Conservation (phyloP, 73 alveolate genomes). For the Diophrys appendiculata region DNA sequence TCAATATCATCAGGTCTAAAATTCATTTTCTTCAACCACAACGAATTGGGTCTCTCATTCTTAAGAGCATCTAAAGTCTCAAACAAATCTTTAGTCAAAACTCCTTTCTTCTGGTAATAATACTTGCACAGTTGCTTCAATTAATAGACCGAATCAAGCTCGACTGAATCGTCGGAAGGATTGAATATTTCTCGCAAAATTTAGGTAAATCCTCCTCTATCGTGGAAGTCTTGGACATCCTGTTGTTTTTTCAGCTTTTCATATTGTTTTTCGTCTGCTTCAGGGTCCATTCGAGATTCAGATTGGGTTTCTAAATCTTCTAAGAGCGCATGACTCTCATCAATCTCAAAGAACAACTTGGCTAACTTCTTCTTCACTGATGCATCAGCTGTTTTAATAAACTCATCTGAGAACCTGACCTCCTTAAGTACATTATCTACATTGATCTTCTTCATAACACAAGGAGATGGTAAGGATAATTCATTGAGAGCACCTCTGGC, state of each 20-base stretch:
- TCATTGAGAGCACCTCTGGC: too few relatives aligned
- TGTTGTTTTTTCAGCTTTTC: constrained; percentile 14
- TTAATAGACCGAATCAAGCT: constrained; percentile 44
- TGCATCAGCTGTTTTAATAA: constrained; percentile 6
- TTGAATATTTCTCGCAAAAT: constrained; percentile 38
- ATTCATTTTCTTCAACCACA: constrained; percentile 26
- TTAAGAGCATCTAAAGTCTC: constrained; percentile 38
- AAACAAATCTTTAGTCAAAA: constrained; percentile 17
- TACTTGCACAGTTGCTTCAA: constrained; percentile 40
- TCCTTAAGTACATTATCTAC: constrained; percentile 21
- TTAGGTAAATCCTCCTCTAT: constrained; percentile 49
- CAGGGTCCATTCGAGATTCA: constrained; percentile 17
- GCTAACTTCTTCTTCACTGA: background rate
- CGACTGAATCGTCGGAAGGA: constrained; percentile 33
- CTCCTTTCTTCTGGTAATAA: constrained; percentile 45
- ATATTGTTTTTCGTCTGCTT: constrained; percentile 30
- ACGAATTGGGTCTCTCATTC: constrained; percentile 50
- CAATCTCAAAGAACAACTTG: constrained; percentile 5
- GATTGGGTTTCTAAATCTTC: constrained; percentile 1
- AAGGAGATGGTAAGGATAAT: too few relatives aligned
- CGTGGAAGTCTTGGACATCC: constrained; percentile 45
- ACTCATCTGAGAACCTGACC: constrained; percentile 27
- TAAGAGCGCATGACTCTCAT: background rate
- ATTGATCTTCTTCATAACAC: background rate
- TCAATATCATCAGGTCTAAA: background rate